Percentiles rank a stretch among this genome's conserved stretches.
phyloP scores from a whole-genome alignment of 2,329 filamentous ascomycete genomes.

The Emydomyces testavorans region DNA sequence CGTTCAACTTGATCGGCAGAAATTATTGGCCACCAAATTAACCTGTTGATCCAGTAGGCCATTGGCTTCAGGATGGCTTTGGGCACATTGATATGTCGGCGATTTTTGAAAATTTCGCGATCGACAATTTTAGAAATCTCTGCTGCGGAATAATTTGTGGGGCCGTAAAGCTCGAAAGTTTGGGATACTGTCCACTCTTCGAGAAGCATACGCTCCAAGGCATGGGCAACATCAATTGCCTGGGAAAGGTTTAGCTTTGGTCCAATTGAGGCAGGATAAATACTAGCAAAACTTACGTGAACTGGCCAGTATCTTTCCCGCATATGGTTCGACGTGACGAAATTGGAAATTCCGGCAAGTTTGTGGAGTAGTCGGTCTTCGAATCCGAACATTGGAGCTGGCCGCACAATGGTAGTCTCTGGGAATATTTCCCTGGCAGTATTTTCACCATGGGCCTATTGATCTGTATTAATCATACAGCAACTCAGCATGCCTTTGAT shows the following conservation, averaged over 20 bases:
- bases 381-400: slow-evolving; percentile 85
- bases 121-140: slow-evolving; percentile 83
- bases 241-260: slow-evolving; percentile 28
- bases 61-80: slow-evolving; percentile 66
- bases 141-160: slow-evolving; percentile 78
- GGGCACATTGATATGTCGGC: slow-evolving; percentile 83
- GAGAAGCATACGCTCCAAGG: slow-evolving; percentile 78
- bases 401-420: slow-evolving; percentile 91
- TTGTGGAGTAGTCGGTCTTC: slow-evolving; percentile 85
- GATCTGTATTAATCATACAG: slow-evolving; percentile 14
- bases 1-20: slow-evolving; percentile 79
- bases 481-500: background rate
- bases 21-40: slow-evolving; percentile 77
- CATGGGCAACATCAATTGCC: slow-evolving; percentile 81
- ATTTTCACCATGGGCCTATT: slow-evolving; percentile 63
- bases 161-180: slow-evolving; percentile 90
- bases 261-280: background rate
- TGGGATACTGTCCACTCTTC: slow-evolving; percentile 83
- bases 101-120: slow-evolving; percentile 79
- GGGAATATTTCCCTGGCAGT: slow-evolving; percentile 82
- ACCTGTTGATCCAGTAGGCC: slow-evolving; percentile 63
- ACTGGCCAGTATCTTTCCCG: slow-evolving; percentile 82
- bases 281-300: slow-evolving; percentile 50
- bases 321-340: slow-evolving; percentile 89
- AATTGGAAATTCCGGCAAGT: slow-evolving; percentile 65